These are phyloP conservation scores for Sugiyamaella sp. DNA, from an alignment of 1,139 yeast species.

Conservation along the genomic window DNA sequence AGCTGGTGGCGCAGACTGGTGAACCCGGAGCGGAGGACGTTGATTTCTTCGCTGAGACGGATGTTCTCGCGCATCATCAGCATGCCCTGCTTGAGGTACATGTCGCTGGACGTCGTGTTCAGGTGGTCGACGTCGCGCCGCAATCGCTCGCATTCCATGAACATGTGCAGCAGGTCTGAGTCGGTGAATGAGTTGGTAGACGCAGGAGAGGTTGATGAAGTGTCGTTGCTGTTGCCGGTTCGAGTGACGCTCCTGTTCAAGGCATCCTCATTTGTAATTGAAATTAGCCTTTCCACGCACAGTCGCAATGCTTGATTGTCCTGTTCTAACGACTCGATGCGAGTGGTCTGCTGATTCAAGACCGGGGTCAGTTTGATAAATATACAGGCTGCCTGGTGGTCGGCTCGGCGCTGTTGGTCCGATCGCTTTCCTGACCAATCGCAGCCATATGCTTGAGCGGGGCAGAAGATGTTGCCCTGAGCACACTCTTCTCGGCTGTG, in stretches of 20 bases:
- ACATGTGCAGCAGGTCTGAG: slow-evolving; percentile 39
- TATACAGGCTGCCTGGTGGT: slow-evolving; percentile 44
- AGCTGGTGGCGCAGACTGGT: slow-evolving; percentile 44
- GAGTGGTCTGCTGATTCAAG: slow-evolving; percentile 40
- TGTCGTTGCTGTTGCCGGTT: neutral
- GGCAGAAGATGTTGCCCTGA: slow-evolving; percentile 42
- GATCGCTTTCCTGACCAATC: slow-evolving; percentile 46
- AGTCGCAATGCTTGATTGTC: slow-evolving; percentile 46
- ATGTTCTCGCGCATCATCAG: slow-evolving; percentile 43
- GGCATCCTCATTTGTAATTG: slow-evolving; percentile 18
- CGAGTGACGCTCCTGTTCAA: neutral
- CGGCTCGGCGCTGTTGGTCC: slow-evolving; percentile 21
- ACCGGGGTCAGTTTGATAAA: slow-evolving; percentile 43
- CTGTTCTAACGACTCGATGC: slow-evolving; percentile 39
- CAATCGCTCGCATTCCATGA: slow-evolving; percentile 44
- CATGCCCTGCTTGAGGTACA: slow-evolving; percentile 42
- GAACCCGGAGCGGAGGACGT: slow-evolving; percentile 40
- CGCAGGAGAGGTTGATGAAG: slow-evolving; percentile 5
- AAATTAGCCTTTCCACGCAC: slow-evolving; percentile 37
- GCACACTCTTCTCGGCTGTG: slow-evolving; percentile 44
- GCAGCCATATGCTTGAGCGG: slow-evolving; percentile 46
- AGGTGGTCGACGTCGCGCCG: slow-evolving; percentile 42
- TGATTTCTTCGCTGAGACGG: slow-evolving; percentile 42
- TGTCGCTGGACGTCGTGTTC: slow-evolving; percentile 38
- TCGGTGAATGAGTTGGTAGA: slow-evolving; percentile 28